phyloP scores from a whole-genome alignment of 2,329 filamentous ascomycete species.

The Alternaria arborescens region DNA sequence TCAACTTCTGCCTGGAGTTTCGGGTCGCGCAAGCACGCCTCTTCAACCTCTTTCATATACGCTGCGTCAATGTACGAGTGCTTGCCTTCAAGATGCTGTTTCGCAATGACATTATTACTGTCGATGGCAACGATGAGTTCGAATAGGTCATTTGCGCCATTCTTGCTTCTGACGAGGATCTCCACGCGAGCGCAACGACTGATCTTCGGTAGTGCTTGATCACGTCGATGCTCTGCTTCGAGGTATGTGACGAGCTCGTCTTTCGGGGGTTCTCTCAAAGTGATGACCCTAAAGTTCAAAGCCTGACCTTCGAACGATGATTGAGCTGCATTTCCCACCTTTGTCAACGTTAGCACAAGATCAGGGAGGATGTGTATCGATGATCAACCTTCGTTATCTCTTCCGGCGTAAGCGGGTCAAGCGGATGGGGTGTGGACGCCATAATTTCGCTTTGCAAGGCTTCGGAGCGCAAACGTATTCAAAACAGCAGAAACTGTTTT shows the following conservation, averaged over 20 bases:
- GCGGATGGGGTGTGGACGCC: constrained; percentile 6
- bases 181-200: constrained; percentile 55
- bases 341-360: rapidly evolving
- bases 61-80: constrained; percentile 60
- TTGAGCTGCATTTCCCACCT: constrained; percentile 47
- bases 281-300: constrained; percentile 60
- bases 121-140: constrained; percentile 44
- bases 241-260: constrained; percentile 58
- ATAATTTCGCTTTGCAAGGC: not conserved
- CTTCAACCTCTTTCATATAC: constrained; percentile 60
- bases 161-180: constrained; percentile 36
- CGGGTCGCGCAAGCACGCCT: constrained; percentile 56
- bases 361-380: not conserved
- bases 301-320: constrained; percentile 44
- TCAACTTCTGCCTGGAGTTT: constrained; percentile 57
- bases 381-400: constrained; percentile 12
- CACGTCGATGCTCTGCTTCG: constrained; percentile 51
- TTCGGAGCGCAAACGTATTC: not conserved
- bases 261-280: constrained; percentile 61
- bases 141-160: constrained; percentile 50
- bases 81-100: constrained; percentile 51
- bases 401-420: constrained; percentile 16
- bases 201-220: constrained; percentile 37
- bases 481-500: not conserved
- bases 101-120: constrained; percentile 23